Conservation (phyloP, 371 early-diverging fungal species). For the Rhizopus stolonifer region DNA sequence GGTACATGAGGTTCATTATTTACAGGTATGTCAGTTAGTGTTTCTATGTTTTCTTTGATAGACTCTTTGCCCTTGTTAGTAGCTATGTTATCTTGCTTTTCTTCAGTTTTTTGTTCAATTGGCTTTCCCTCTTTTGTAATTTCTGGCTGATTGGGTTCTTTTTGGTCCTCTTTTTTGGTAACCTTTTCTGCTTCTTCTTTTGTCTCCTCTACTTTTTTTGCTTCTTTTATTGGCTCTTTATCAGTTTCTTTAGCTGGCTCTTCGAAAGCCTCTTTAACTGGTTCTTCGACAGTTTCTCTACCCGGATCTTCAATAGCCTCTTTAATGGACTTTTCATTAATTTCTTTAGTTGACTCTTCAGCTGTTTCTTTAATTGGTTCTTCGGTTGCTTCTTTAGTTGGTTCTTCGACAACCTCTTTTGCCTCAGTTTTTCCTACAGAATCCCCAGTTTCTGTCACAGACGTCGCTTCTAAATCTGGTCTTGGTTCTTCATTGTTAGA, state of each 20-base stretch:
- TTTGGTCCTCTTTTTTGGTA: neutral
- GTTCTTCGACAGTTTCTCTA: slow-evolving; percentile 12
- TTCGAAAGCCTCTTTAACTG: neutral
- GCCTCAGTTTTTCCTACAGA: slow-evolving; percentile 4
- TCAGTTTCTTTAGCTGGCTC: neutral
- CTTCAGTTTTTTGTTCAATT: neutral
- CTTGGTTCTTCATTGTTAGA: neutral
- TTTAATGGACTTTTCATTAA: neutral
- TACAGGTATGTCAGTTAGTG: slow-evolving; percentile 6
- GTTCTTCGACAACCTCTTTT: slow-evolving; percentile 2
- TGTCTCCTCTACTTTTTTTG: neutral
- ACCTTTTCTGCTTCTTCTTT: neutral
- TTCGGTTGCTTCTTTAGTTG: neutral
- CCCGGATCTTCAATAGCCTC: slow-evolving; percentile 3
- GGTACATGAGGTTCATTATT: neutral
- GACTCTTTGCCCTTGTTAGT: slow-evolving; percentile 4
- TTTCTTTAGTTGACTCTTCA: neutral
- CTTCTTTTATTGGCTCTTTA: neutral
- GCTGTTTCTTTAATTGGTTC: neutral
- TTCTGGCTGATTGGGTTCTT: neutral
- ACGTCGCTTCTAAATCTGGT: neutral
- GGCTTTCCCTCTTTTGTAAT: neutral
- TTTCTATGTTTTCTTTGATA: slow-evolving; percentile 8
- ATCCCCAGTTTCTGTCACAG: neutral
- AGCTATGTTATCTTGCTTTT: slow-evolving; percentile 10